Evolutionary conservation across 108 stramenopile species (phyloP), one percentile per base, ranked within the genome.

Genomic region (Pseudonitzschia multistriata): DNA sequence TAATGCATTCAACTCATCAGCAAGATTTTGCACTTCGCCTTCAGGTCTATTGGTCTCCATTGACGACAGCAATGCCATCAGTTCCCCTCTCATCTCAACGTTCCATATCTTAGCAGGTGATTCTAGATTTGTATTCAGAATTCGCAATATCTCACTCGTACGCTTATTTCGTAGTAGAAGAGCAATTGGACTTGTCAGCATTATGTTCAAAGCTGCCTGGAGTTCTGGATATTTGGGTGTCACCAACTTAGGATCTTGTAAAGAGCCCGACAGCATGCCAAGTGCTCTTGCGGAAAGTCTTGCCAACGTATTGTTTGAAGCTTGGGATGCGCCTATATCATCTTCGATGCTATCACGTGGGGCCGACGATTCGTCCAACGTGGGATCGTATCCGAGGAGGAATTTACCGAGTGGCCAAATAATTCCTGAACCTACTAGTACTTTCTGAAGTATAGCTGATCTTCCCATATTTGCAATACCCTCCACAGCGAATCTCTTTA

Each of bases 71-170:
- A 83, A 83, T 27, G 28, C 53, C 56, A 62, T 27, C 60, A 94
- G 64, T 49, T 94, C 85, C n/a, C 73, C 61, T 49, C 85, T 74
- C 92, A 94, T 94, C 33, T 50, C 48, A 7, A 71, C 62, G 67
- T 90, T 90, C 92, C 92, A 94, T 17, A 94, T 87, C 21, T 79
- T 42, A 4, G 75, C 67, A 0, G 89, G 80, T 27, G 72, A 83
- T 79, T 90, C 86, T 25, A 83, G 66, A 65, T 88, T 85, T 27
- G 75, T 33, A 65, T 89, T 89, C 19, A 94, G 62, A 17, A 76
- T 71, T 34, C 70, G 64, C 15, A 94, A 68, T 30, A 88, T 75
- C 34, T 88, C 81, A n/a, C 65, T 72, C 3, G 83, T 77, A 10
- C 85, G 55, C 29, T 83, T 72, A 65, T 88, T 85, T 4, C 89